These are phyloP conservation scores for Penicillium bovifimosum DNA, from an alignment of 495 filamentous ascomycete genomes.

Conservation along the genomic window DNA sequence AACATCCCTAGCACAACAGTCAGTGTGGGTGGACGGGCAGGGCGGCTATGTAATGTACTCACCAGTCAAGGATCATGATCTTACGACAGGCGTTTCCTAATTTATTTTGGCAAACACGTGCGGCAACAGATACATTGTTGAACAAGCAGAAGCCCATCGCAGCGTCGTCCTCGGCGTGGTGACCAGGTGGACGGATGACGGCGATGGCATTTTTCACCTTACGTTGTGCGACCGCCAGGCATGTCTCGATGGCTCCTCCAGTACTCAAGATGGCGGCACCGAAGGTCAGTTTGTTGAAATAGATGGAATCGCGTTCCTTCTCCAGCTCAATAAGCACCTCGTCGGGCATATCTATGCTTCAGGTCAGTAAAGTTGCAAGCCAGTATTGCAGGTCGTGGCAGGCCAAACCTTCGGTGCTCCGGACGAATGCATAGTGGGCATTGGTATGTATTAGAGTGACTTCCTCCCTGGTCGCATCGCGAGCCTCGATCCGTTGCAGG, in stretches of 20 bases:
- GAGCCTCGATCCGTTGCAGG: conserved; percentile 69
- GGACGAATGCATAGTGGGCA: conserved; percentile 72
- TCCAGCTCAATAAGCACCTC: conserved; percentile 61
- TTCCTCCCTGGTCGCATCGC: conserved; percentile 70
- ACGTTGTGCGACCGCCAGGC: conserved; percentile 71
- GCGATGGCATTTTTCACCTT: conserved; percentile 90
- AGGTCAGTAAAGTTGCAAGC: conserved; percentile 9
- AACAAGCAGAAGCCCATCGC: conserved; percentile 95
- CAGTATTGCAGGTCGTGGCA: not conserved
- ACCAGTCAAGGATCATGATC: conserved; percentile 93
- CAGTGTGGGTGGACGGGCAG: conserved; percentile 11
- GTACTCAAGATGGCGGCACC: conserved; percentile 75
- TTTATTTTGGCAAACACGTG: conserved; percentile 70
- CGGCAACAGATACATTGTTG: conserved; percentile 92
- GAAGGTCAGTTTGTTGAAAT: conserved; percentile 79
- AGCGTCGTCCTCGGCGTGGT: conserved; percentile 81
- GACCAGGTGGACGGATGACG: conserved; percentile 88
- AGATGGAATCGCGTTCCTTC: conserved; percentile 73
- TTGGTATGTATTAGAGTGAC: conserved; percentile 69
- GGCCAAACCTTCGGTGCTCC: conserved; percentile 48
- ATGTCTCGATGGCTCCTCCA: conserved; percentile 95
- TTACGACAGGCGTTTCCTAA: conserved; percentile 77
- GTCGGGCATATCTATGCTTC: conserved; percentile 42
- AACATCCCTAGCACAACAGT: conserved; percentile 48
- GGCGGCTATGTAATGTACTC: conserved; percentile 34